Evolutionary conservation across 148 eudicot genomes (phyloP).

Genomic region (Salicornia ramosissima): DNA sequence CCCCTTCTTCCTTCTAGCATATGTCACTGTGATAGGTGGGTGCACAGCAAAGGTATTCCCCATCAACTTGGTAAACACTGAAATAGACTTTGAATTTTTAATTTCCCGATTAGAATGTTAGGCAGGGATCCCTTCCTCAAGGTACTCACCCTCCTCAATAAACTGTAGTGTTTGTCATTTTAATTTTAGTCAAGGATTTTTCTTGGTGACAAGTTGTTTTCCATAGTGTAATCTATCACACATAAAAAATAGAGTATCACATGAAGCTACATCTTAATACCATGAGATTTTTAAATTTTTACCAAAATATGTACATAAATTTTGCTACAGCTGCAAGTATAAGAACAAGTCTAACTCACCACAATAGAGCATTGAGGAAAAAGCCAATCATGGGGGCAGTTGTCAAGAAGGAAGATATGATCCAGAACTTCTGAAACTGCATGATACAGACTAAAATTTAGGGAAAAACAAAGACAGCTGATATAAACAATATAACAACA

Average conservation of each 20-base stretch:
- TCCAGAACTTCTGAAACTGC: slow-evolving; percentile 67
- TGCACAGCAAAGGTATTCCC: too few relatives aligned
- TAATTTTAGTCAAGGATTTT: too few relatives aligned
- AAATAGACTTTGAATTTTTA: too few relatives aligned
- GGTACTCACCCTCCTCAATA: too few relatives aligned
- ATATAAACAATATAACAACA: too few relatives aligned
- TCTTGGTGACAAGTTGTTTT: too few relatives aligned
- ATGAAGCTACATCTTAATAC: neutral
- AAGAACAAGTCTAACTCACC: slow-evolving; percentile 38
- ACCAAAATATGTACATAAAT: neutral
- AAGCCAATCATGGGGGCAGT: slow-evolving; percentile 94
- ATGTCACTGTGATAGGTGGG: too few relatives aligned
- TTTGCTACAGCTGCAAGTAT: neutral
- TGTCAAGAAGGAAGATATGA: slow-evolving; percentile 51
- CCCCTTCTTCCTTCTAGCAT: too few relatives aligned
- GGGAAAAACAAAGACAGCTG: neutral
- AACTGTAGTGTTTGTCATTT: too few relatives aligned
- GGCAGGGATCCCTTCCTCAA: too few relatives aligned
- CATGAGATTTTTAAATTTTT: neutral
- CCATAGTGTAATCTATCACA: too few relatives aligned
- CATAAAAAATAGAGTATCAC: too few relatives aligned
- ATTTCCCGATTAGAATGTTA: neutral
- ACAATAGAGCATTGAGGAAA: slow-evolving; percentile 82
- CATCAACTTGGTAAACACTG: neutral
- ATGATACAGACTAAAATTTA: slow-evolving; percentile 15